Conservation (phyloP, 257 asterid species). For the Nicotiana knightiana region DNA sequence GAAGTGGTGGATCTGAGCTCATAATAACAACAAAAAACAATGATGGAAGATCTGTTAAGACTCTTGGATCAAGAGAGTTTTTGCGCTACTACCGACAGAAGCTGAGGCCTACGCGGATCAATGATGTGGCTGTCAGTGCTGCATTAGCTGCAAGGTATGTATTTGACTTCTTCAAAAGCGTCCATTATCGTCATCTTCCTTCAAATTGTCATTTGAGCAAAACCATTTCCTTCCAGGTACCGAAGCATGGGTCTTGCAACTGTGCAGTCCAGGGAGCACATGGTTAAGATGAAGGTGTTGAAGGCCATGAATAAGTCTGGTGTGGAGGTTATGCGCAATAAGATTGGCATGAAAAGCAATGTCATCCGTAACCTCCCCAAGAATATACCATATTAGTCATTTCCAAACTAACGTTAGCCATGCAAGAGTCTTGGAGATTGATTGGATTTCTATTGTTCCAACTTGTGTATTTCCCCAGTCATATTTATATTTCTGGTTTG, state of each 20-base stretch:
- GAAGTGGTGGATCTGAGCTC: conserved; percentile 80
- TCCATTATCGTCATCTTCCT: not conserved
- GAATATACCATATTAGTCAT: conserved; percentile 53
- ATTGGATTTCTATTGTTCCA: not conserved
- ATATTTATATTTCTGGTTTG: not conserved
- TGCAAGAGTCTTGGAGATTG: not conserved
- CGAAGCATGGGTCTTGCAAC: conserved; percentile 87
- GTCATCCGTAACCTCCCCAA: conserved; percentile 89
- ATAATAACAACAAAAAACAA: conserved; percentile 38
- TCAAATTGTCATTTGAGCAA: not conserved
- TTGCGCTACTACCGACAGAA: conserved; percentile 86
- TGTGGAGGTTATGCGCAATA: conserved; percentile 73
- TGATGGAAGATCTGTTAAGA: conserved; percentile 39
- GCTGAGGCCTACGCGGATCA: conserved; percentile 66
- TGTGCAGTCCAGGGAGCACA: conserved; percentile 67
- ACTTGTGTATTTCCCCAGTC: not conserved
- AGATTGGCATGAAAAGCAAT: conserved; percentile 88
- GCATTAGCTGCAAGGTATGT: conserved; percentile 64
- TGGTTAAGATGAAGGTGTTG: conserved; percentile 69
- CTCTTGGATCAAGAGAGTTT: conserved; percentile 94
- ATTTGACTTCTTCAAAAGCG: not conserved
- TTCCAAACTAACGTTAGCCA: not conserved
- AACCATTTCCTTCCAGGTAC: conserved; percentile 36
- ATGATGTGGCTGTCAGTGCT: conserved; percentile 39
- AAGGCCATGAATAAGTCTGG: conserved; percentile 70